Evolutionary conservation across 2,329 filamentous ascomycete genomes (phyloP).

Genomic region (Eutypella sp.): DNA sequence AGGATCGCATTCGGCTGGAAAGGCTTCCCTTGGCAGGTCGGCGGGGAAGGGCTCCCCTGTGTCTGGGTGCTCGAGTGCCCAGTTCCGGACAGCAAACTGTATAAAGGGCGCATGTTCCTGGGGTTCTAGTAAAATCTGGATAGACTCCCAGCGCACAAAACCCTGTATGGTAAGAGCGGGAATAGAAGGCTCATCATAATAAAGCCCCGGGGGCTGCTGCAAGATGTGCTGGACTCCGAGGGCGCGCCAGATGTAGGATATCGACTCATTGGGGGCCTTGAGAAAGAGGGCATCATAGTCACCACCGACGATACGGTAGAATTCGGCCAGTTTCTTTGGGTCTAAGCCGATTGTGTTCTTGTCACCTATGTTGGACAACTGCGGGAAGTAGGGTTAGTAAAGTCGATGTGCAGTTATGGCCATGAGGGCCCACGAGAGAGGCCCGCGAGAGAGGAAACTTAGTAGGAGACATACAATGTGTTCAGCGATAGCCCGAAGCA

Average conservation of each 20-base stretch:
- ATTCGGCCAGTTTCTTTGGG: constrained; percentile 67
- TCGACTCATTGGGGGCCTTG: constrained; percentile 63
- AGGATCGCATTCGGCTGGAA: constrained; percentile 67
- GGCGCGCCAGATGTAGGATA: constrained; percentile 90
- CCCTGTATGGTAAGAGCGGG: constrained; percentile 79
- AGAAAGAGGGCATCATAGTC: constrained; percentile 79
- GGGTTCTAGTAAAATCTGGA: constrained; percentile 82
- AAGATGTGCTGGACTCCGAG: constrained; percentile 86
- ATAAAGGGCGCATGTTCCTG: constrained; percentile 83
- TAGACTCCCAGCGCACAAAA: constrained; percentile 90
- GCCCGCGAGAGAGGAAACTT: background rate
- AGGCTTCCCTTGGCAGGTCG: constrained; percentile 55
- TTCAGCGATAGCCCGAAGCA: constrained; percentile 63
- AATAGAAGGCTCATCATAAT: constrained; percentile 70
- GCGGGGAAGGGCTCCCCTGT: constrained; percentile 64
- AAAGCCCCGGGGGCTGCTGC: constrained; percentile 69
- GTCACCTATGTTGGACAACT: constrained; percentile 58
- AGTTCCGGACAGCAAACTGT: constrained; percentile 73
- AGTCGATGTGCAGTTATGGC: background rate
- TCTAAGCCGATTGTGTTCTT: constrained; percentile 49
- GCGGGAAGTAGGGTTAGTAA: constrained; percentile 14
- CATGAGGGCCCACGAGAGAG: background rate
- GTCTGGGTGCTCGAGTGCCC: constrained; percentile 68
- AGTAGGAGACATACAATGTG: constrained; percentile 57
- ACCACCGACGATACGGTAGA: constrained; percentile 70